Conservation (phyloP, 441 rosid genomes). For the California macrophylla region DNA sequence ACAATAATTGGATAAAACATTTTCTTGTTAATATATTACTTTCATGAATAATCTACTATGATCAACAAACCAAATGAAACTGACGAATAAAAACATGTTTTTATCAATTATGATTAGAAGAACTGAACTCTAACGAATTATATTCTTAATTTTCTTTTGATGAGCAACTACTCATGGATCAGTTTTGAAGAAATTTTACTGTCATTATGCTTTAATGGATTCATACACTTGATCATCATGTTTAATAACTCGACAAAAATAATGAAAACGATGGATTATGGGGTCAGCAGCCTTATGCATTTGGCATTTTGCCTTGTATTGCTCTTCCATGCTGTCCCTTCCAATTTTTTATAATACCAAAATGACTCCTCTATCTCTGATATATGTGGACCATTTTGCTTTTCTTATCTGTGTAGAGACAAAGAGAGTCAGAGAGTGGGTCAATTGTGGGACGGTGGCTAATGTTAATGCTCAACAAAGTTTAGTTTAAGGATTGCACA, state of each 20-base stretch:
- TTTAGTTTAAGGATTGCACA: background rate
- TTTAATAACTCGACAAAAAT: background rate
- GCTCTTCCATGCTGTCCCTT: background rate
- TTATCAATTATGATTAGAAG: too few relatives aligned
- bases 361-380: background rate
- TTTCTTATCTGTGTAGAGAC: background rate
- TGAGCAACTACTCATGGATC: slow-evolving; percentile 22
- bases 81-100: too few relatives aligned
- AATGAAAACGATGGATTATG: slow-evolving; percentile 3
- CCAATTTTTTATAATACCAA: slow-evolving; percentile 18
- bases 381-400: background rate
- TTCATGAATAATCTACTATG: too few relatives aligned
- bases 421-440: background rate
- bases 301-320: background rate
- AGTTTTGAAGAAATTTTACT: background rate
- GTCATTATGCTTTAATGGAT: too few relatives aligned
- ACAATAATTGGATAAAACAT: background rate
- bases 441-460: background rate
- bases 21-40: too few relatives aligned
- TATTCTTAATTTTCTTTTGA: too few relatives aligned
- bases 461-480: background rate
- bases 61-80: too few relatives aligned
- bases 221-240: background rate
- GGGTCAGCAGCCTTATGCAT: slow-evolving; percentile 10
- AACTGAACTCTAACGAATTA: too few relatives aligned